Base-by-base conservation (phyloP, 345 rosid genomes). In the Boechera retrofracta region DNA sequence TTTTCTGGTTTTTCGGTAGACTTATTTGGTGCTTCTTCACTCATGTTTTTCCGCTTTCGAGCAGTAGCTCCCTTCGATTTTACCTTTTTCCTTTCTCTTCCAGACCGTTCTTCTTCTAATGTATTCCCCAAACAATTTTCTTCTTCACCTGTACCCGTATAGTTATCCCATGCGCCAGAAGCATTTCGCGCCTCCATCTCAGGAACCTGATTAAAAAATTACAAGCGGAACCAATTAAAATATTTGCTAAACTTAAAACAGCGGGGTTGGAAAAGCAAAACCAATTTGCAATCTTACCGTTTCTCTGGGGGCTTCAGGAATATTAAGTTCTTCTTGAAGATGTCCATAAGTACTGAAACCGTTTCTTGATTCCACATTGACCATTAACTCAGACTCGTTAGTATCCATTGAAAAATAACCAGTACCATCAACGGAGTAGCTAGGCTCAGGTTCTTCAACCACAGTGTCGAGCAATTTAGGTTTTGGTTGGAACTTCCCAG, bases 401-500 rank as follows among this genome's bases (percentile, higher is more conserved):
- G 74, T 74, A 57, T 60, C 79, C 62, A 18, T 47, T 57, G 77
- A 10, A 35, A 36, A 58, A 49, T 59, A 59, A 38, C 54, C 33
- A 9, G 69, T 71, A 77, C 79, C 78, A 51, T 73, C 83, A 52
- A 79, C 53, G 16, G 80, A 61, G 76, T 80, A 69, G 67, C 78
- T 68, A 78, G 85, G 31, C 66, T 54, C 44, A 31, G 77, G 69
- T 60, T 60, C 77, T 73, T 72, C 81, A 66, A 66, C 39, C 64
- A 78, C 57, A 77, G 82, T 77, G 16, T 81, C 81, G 53, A 80
- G 78, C 70, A 78, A 7, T 77, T 82, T 80, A 36, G 83, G 84
- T 73, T 83, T 80, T 71, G 91, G 85, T 66, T 83, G 82, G 66
- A 78, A 73, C 76, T 88, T 85, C 65, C 84, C 82, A 57, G 68